Evolutionary conservation across 371 early-diverging fungal species (phyloP), one percentile per base, ranked within the genome.

Genomic region (Mortierella sp.): DNA sequence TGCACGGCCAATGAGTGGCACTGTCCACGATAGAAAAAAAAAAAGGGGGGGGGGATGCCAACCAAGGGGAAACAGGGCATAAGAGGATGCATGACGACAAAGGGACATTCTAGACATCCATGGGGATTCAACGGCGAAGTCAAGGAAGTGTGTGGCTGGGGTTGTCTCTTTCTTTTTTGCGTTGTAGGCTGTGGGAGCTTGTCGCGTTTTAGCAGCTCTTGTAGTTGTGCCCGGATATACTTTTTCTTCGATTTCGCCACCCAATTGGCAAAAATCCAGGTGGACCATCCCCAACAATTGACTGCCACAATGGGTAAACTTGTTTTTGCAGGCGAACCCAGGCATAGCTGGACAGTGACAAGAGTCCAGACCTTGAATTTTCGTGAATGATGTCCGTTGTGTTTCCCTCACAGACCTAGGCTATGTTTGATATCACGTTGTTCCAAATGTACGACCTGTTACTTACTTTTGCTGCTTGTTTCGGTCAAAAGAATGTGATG

Each of bases 1-100:
- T 61, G 61, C 61, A 61, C 61, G 61, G 61, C 61, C 61, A 34
- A 19, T 37, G 22, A 2, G 61, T 61, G 61, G 61, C 61, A 61
- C 61, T 61, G 61, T 61, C 22, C n/a, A n/a, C n/a, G n/a, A n/a
- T n/a, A n/a, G n/a, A n/a, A n/a, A n/a, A n/a, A n/a, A n/a, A n/a
- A n/a, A n/a, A n/a, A 61, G 19, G 22, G 19, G 22, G 31, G 61
- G 61, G 50, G 13, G 29, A 53, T 53, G 29, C 10, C n/a, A 22
- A 10, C 22, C 10, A 50, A 24, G 24, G 9, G 22, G 50, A 8
- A 24, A 50, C 50, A 50, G 24, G 24, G 24, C 24, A 19, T 16
- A 47, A 4, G 55, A 34, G 6, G 58, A 34, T 4, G 19, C 16
- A 19, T 7, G 34, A 34, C 3, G 22, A 1, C 31, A 2, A 34